Percentiles rank a stretch among this genome's conserved stretches.
Conservation (phyloP, 257 asterid species). For the Ajuga chamaepitys region DNA sequence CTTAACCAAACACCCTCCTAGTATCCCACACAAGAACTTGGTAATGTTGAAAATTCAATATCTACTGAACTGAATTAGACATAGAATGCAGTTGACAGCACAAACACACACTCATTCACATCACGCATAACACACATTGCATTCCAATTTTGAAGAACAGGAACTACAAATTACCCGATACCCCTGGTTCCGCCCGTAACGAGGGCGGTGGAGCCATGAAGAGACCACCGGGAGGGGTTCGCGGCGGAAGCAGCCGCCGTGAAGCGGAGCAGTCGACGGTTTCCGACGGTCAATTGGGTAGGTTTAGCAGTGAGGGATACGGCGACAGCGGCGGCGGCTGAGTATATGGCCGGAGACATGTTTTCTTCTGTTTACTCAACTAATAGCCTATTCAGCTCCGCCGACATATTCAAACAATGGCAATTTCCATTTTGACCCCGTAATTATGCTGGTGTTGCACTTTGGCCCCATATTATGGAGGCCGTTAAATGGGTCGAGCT, state of each 20-base stretch:
- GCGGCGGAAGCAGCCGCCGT: constrained; percentile 20
- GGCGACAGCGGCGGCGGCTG: not conserved
- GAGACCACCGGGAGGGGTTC: constrained; percentile 39
- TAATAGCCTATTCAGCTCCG: not conserved
- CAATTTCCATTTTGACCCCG: not conserved
- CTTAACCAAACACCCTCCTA: too few species aligned
- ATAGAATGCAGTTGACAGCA: not conserved
- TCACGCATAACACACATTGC: not conserved
- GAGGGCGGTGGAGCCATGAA: constrained; percentile 48
- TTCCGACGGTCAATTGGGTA: not conserved
- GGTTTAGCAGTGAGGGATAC: not conserved
- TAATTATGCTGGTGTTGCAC: not conserved
- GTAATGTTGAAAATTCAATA: too few species aligned
- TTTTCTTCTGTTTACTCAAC: not conserved
- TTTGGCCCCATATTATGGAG: not conserved
- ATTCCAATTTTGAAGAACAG: not conserved
- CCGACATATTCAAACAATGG: not conserved
- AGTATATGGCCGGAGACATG: constrained; percentile 18
- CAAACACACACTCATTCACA: not conserved
- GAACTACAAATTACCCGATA: constrained; percentile 32
- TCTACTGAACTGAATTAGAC: not conserved
- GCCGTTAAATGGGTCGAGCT: too few species aligned
- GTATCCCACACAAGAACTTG: too few species aligned
- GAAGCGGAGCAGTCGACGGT: constrained; percentile 7
- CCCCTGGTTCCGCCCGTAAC: constrained; percentile 65